phyloP scores from a whole-genome alignment of 2,329 filamentous ascomycete genomes.

The Nannizziopsis arthrosporioides region DNA sequence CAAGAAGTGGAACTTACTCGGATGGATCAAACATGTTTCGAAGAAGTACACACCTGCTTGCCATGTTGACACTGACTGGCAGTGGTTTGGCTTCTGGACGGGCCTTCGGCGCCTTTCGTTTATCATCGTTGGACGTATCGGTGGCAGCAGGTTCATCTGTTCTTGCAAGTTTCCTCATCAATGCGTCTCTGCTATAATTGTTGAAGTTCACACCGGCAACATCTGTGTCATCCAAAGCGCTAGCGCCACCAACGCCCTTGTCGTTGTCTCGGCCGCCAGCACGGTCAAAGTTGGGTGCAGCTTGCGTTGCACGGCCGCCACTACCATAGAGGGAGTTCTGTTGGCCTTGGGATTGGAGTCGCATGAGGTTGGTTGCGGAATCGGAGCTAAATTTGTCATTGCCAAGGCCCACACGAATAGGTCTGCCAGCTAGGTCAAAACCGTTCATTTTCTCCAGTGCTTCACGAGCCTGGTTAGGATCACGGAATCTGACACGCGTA shows the following conservation, averaged over 20 bases:
- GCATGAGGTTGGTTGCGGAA: conserved; percentile 78
- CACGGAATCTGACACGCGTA: conserved; percentile 55
- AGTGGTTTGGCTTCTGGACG: conserved; percentile 68
- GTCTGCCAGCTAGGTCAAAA: conserved; percentile 92
- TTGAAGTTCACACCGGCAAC: conserved; percentile 98
- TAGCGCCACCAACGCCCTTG: conserved; percentile 76
- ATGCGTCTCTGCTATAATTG: conserved; percentile 94
- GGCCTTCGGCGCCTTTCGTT: conserved; percentile 62
- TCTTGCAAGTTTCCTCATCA: conserved; percentile 97
- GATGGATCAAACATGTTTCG: conserved; percentile 91
- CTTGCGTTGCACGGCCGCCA: conserved; percentile 73
- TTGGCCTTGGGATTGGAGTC: conserved; percentile 69
- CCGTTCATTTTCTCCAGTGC: conserved; percentile 99
- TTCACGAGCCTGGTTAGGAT: conserved; percentile 82
- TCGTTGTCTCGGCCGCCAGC: conserved; percentile 79
- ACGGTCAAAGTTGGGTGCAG: conserved; percentile 77
- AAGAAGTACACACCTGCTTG: conserved; percentile 83
- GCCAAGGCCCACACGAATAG: conserved; percentile 95
- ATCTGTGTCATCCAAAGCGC: conserved; percentile 92
- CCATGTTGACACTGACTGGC: conserved; percentile 79
- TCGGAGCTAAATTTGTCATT: conserved; percentile 99
- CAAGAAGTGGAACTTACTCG: conserved; percentile 53
- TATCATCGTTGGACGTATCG: conserved; percentile 48
- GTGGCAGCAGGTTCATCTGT: conserved; percentile 63
- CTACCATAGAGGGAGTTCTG: conserved; percentile 81